Percentiles rank a stretch among this genome's conserved stretches.
phyloP scores from a whole-genome alignment of 345 rosid genomes.

The Brassica juncea region DNA sequence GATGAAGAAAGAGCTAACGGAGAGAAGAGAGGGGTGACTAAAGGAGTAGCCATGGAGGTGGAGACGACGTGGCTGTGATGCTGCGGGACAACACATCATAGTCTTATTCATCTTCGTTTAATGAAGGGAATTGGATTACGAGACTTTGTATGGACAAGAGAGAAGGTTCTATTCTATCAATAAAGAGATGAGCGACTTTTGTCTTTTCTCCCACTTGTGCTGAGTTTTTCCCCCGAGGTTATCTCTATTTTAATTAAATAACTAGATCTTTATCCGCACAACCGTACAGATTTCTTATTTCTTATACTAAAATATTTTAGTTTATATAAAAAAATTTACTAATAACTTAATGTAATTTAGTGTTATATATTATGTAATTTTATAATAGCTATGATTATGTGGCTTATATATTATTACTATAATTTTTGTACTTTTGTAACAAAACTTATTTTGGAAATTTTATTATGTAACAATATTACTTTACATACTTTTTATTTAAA shows the following conservation, averaged over 20 bases:
- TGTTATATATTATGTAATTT: no score
- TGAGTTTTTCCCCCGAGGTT: not conserved
- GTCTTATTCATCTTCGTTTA: constrained; percentile 14
- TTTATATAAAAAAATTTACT: no score
- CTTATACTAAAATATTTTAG: no score
- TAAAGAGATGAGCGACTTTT: constrained; percentile 18
- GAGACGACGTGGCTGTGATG: constrained; percentile 23
- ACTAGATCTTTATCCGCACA: no score
- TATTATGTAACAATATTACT: no score
- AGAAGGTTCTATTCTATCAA: constrained; percentile 14
- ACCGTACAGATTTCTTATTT: no score
- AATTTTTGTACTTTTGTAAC: no score
- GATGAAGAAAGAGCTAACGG: constrained; percentile 24
- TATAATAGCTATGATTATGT: no score
- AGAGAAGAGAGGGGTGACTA: constrained; percentile 38
- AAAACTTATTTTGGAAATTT: no score
- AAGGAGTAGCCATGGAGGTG: constrained; percentile 52
- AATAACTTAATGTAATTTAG: no score
- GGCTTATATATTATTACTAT: no score
- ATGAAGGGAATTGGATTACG: constrained; percentile 34
- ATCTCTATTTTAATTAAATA: not conserved
- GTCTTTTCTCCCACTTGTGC: constrained; percentile 5
- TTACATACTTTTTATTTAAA: no score
- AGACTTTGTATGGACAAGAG: constrained; percentile 38
- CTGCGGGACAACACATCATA: constrained; percentile 31